Percentiles rank a stretch among this genome's conserved stretches.
phyloP scores from a whole-genome alignment of 768 basidiomycete species.

The Phaffia tasmanica region DNA sequence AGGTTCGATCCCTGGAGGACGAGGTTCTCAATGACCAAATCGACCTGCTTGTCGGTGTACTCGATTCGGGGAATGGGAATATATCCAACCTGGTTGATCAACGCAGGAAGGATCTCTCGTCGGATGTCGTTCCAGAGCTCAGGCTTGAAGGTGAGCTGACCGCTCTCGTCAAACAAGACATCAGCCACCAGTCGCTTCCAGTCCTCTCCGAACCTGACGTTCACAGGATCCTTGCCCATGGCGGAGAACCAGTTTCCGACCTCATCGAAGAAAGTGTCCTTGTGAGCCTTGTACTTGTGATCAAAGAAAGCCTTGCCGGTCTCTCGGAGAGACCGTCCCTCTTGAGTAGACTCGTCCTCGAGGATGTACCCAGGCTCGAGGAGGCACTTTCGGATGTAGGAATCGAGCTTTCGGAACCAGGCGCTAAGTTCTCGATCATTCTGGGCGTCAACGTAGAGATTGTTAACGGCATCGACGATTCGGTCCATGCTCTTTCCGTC shows the following conservation, averaged over 20 bases:
- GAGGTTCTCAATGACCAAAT: constrained; percentile 87
- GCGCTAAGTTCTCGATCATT: constrained; percentile 60
- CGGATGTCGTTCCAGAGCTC: constrained; percentile 77
- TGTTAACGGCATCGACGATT: constrained; percentile 59
- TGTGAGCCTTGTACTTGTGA: constrained; percentile 58
- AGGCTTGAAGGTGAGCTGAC: constrained; percentile 75
- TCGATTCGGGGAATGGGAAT: constrained; percentile 71
- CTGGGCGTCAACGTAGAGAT: constrained; percentile 60
- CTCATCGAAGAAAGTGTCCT: constrained; percentile 64
- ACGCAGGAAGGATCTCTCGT: constrained; percentile 62
- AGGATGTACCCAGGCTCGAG: constrained; percentile 77
- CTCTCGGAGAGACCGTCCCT: constrained; percentile 56
- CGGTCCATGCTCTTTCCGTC: constrained; percentile 55
- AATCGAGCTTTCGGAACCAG: constrained; percentile 59
- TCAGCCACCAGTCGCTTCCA: constrained; percentile 65
- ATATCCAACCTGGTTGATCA: constrained; percentile 57
- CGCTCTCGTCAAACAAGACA: constrained; percentile 57
- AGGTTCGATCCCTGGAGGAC: constrained; percentile 71
- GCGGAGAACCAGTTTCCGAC: constrained; percentile 69
- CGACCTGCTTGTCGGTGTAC: constrained; percentile 75
- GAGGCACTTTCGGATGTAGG: constrained; percentile 57
- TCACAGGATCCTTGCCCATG: constrained; percentile 57
- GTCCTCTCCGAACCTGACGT: constrained; percentile 54
- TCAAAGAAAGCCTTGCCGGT: constrained; percentile 68
- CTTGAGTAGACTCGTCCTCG: constrained; percentile 58